A percentile compares a stretch with the other conserved stretches of the same genome.
Conservation (phyloP, 345 rosid genomes). For the Microcos paniculata region DNA sequence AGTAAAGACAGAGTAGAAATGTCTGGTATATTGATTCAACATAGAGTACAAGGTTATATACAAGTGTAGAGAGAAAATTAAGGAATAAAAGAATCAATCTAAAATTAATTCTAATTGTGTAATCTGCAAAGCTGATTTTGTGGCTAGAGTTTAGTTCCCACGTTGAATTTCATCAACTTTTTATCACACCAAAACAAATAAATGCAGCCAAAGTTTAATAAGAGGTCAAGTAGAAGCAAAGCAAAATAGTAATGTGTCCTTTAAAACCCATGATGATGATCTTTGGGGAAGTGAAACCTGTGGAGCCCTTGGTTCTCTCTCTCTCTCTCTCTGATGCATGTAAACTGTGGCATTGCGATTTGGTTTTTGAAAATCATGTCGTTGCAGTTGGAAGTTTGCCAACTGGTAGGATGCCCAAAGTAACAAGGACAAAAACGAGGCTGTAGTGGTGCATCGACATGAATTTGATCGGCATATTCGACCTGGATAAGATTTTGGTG, state of each 20-base stretch:
- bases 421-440: background rate
- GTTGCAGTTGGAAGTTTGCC: constrained; percentile 9
- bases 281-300: background rate
- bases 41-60: too few relatives aligned
- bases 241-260: background rate
- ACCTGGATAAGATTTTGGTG: background rate
- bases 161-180: too few relatives aligned
- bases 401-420: constrained; percentile 6
- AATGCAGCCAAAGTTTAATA: background rate
- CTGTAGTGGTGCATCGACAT: background rate
- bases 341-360: background rate
- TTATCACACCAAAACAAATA: background rate
- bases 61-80: too few relatives aligned
- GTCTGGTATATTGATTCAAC: too few relatives aligned
- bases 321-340: background rate
- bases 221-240: constrained; percentile 10
- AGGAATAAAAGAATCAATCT: too few relatives aligned
- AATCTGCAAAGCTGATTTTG: too few relatives aligned
- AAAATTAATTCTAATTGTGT: too few relatives aligned
- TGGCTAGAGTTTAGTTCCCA: too few relatives aligned
- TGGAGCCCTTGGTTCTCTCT: background rate
- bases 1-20: too few relatives aligned
- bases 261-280: background rate
- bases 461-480: background rate
- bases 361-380: background rate